Evolutionary conservation across 2,329 filamentous ascomycete species (phyloP).

Genomic region (Botrytis byssoidea): DNA sequence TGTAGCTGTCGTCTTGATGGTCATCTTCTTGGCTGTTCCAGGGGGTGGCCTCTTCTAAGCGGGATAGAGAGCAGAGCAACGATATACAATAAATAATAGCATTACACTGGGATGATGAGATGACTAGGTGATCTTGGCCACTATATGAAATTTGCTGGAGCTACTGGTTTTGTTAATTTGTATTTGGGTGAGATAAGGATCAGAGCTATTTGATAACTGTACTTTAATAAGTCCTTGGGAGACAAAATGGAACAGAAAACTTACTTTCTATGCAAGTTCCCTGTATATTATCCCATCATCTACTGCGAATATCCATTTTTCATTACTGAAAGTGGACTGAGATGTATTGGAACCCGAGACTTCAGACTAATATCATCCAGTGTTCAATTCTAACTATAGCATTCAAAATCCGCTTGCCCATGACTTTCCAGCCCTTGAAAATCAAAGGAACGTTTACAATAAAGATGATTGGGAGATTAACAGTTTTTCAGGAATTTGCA

Average conservation of each 20-base stretch:
- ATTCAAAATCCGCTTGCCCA: not conserved
- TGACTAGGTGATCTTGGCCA: not conserved
- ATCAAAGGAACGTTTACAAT: not conserved
- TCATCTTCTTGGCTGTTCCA: constrained; percentile 14
- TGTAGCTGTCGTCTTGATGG: not conserved
- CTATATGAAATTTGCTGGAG: constrained; percentile 1
- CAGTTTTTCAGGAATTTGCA: not conserved
- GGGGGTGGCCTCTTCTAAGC: constrained; percentile 7
- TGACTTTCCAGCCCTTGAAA: not conserved
- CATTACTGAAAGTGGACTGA: not conserved
- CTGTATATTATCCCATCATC: not conserved
- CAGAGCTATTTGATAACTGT: not conserved
- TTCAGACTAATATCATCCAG: not conserved
- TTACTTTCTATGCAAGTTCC: not conserved
- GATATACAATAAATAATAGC: not conserved
- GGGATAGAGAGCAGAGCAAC: not conserved
- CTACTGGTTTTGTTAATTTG: not conserved
- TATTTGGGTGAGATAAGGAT: not conserved
- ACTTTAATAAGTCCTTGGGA: not conserved
- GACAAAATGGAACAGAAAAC: not conserved
- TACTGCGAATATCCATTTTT: too few species aligned
- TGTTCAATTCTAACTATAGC: not conserved
- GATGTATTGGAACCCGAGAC: not conserved
- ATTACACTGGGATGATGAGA: not conserved
- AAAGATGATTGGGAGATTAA: not conserved